phyloP scores from a whole-genome alignment of 495 filamentous ascomycete species.

The Penicillium canariense region DNA sequence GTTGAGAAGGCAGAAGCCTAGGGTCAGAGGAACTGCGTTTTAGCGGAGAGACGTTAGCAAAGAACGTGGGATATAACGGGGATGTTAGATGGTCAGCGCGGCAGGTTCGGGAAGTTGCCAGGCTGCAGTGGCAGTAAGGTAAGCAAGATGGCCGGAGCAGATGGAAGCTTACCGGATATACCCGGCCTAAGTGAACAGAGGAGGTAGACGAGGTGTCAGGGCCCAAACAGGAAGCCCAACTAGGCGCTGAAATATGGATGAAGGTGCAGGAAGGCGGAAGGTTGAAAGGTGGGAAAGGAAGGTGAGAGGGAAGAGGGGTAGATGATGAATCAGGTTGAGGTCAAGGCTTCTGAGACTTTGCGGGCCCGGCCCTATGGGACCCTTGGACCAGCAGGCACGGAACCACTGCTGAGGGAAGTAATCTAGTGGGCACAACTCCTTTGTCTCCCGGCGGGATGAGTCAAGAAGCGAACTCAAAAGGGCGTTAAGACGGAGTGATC shows the following conservation, averaged over 20 bases:
- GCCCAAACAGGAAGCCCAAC: not conserved
- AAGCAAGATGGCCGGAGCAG: not conserved
- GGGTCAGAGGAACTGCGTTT: not conserved
- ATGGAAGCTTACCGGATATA: not conserved
- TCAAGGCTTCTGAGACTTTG: constrained; percentile 13
- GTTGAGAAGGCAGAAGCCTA: not conserved
- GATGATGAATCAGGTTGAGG: constrained; percentile 24
- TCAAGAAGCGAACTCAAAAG: not conserved
- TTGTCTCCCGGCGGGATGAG: not conserved
- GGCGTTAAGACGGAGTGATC: not conserved
- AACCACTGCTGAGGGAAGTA: constrained; percentile 2
- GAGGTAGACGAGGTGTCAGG: not conserved
- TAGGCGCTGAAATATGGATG: not conserved
- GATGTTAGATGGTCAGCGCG: not conserved
- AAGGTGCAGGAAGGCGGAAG: constrained; percentile 11
- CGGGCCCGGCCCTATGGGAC: constrained; percentile 1
- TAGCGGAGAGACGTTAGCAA: not conserved
- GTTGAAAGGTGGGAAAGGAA: constrained; percentile 14
- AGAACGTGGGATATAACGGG: not conserved
- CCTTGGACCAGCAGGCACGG: constrained; percentile 10
- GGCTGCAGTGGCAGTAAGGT: constrained; percentile 1
- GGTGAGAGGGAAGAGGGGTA: constrained; percentile 26
- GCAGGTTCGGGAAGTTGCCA: not conserved
- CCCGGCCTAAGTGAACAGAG: not conserved
- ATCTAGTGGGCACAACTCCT: not conserved